Conservation (phyloP, 1,139 yeast species). For the Sugiyamaella castrensis region DNA sequence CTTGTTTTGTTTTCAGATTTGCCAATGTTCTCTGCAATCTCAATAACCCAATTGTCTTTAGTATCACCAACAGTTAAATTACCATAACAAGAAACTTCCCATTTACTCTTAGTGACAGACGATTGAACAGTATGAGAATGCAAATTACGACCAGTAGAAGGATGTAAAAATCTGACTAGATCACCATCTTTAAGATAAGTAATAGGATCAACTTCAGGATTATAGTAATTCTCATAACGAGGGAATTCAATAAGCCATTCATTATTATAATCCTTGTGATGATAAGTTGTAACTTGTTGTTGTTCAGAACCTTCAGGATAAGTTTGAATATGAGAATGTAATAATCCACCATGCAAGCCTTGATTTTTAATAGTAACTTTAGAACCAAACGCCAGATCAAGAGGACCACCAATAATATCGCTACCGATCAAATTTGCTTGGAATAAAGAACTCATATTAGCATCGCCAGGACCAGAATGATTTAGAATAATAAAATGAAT, state of each 20-base stretch:
- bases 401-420: constrained; percentile 78
- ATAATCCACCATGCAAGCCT: constrained; percentile 86
- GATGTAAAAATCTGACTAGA: constrained; percentile 74
- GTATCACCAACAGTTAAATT: constrained; percentile 79
- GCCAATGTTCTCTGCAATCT: constrained; percentile 75
- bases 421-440: constrained; percentile 89
- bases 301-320: constrained; percentile 95
- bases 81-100: constrained; percentile 94
- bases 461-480: constrained; percentile 92
- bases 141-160: constrained; percentile 79
- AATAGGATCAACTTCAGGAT: constrained; percentile 47
- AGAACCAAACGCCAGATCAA: constrained; percentile 82
- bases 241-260: constrained; percentile 83
- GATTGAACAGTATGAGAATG: constrained; percentile 85
- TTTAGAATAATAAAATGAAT: constrained; percentile 72
- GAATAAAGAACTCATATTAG: constrained; percentile 93
- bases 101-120: constrained; percentile 66
- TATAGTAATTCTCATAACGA: constrained; percentile 56
- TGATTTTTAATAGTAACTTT: constrained; percentile 79
- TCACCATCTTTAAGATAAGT: constrained; percentile 69
- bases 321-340: constrained; percentile 92
- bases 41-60: constrained; percentile 93
- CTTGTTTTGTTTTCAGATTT: constrained; percentile 49
- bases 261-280: constrained; percentile 88
- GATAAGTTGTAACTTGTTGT: constrained; percentile 93